Conservation (phyloP, 345 rosid genomes). For the Salix brachista region DNA sequence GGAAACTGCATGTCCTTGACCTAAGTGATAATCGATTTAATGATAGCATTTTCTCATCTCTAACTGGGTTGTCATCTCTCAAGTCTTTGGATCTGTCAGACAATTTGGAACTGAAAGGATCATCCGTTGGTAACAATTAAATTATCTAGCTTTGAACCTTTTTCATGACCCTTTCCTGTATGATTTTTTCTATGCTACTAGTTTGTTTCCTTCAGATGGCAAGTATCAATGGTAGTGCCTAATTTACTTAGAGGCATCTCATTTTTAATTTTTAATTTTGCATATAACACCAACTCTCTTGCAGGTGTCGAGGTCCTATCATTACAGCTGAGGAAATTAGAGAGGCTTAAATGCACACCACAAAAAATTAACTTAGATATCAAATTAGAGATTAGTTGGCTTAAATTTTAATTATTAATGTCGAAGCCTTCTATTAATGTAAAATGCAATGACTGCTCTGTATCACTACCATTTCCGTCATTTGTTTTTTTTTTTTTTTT, state of each 20-base stretch:
- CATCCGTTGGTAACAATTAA: neutral
- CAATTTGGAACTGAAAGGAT: neutral
- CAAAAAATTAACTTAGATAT: fast-evolving
- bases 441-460: too few relatives aligned
- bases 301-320: too few relatives aligned
- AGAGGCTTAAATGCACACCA: neutral
- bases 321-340: neutral
- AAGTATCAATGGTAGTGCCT: too few relatives aligned
- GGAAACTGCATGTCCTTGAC: neutral
- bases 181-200: too few relatives aligned
- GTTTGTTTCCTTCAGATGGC: too few relatives aligned
- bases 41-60: neutral
- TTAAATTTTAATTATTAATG: fast-evolving
- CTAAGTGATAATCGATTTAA: neutral
- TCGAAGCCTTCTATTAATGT: too few relatives aligned
- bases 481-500: too few relatives aligned
- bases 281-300: too few relatives aligned
- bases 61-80: neutral
- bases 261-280: too few relatives aligned
- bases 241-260: too few relatives aligned
- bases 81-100: too few relatives aligned
- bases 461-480: too few relatives aligned
- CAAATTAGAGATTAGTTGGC: neutral
- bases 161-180: neutral
- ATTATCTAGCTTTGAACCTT: neutral